A percentile compares a stretch with the other conserved stretches of the same genome.
phyloP scores from a whole-genome alignment of 1,139 yeast species.

The Yarrowia galli region DNA sequence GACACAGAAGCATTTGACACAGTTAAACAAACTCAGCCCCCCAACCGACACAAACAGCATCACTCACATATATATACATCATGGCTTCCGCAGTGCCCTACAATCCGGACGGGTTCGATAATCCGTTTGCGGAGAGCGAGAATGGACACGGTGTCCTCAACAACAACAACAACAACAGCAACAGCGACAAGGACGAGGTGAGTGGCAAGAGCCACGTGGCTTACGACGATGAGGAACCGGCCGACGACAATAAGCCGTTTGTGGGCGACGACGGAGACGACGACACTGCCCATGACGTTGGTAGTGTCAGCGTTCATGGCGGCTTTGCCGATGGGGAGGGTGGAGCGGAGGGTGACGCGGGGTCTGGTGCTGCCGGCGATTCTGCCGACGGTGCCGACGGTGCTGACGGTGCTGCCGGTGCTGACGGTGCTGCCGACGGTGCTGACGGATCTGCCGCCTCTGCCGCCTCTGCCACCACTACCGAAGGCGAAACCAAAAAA shows the following conservation, averaged over 20 bases:
- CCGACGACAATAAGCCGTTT: conserved; percentile 35
- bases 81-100: conserved; percentile 48
- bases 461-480: not conserved
- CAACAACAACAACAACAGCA: not conserved
- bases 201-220: not conserved
- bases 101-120: conserved; percentile 46
- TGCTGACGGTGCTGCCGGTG: not conserved
- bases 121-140: conserved; percentile 45
- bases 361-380: not conserved
- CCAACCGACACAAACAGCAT: not conserved
- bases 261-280: conserved; percentile 40
- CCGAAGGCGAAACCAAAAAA: too few species aligned
- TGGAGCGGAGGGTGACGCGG: not conserved
- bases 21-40: too few species aligned
- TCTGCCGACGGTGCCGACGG: not conserved
- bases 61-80: not conserved
- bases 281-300: conserved; percentile 15
- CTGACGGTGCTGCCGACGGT: not conserved
- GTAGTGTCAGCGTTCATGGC: not conserved
- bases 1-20: not conserved
- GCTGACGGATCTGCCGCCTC: not conserved
- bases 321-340: conserved; percentile 7
- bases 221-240: conserved; percentile 18
- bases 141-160: conserved; percentile 12
- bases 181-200: not conserved